phyloP scores from a whole-genome alignment of 768 basidiomycete species.

The Pisolithus orientalis region DNA sequence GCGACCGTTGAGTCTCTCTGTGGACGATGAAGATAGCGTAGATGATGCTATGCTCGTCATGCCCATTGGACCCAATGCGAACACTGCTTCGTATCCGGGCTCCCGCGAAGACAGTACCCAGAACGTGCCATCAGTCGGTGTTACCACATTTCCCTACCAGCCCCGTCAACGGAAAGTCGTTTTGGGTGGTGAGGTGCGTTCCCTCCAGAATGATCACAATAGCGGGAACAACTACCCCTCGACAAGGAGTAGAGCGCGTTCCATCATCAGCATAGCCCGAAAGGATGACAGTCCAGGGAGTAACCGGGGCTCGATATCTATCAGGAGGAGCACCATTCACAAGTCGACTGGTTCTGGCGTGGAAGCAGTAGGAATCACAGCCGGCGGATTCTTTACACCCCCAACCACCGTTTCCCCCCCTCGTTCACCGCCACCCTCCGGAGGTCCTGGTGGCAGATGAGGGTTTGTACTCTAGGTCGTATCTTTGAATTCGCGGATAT shows the following conservation, averaged over 20 bases:
- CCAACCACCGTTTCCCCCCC: constrained; percentile 33
- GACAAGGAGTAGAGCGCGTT: constrained; percentile 39
- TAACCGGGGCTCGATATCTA: constrained; percentile 52
- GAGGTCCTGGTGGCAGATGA: background rate
- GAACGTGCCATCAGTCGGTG: constrained; percentile 9
- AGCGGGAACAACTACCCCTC: constrained; percentile 25
- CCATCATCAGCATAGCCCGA: constrained; percentile 61
- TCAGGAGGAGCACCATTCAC: constrained; percentile 54
- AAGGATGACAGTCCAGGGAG: constrained; percentile 24
- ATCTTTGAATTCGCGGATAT: too few relatives aligned
- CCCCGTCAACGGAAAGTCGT: constrained; percentile 38
- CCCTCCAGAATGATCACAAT: constrained; percentile 29
- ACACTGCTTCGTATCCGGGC: constrained; percentile 7
- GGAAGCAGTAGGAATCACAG: constrained; percentile 69
- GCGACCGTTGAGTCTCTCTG: constrained; percentile 22
- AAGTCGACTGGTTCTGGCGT: constrained; percentile 70
- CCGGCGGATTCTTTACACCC: constrained; percentile 69
- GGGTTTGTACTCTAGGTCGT: too few relatives aligned
- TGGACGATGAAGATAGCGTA: constrained; percentile 65
- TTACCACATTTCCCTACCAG: constrained; percentile 29
- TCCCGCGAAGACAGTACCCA: constrained; percentile 9
- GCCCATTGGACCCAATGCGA: constrained; percentile 48
- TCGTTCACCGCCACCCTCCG: constrained; percentile 9
- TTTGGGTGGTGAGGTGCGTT: constrained; percentile 20
- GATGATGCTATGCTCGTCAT: constrained; percentile 73